A percentile compares a stretch with the other conserved stretches of the same genome.
Evolutionary conservation across 2,329 filamentous ascomycete species (phyloP).

Genomic region (Nakataea oryzae): DNA sequence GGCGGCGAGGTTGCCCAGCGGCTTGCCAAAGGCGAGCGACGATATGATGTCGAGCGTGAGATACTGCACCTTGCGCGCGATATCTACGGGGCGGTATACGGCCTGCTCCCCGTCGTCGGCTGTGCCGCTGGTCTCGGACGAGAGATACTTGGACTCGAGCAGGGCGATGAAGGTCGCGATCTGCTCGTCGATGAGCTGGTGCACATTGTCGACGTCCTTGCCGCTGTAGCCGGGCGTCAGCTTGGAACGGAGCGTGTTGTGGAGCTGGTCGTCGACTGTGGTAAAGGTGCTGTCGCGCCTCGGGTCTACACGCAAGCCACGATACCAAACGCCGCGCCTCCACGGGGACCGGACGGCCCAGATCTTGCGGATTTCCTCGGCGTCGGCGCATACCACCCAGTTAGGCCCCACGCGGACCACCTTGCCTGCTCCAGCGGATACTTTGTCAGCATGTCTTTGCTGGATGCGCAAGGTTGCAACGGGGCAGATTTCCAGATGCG

Average conservation of each 20-base stretch:
- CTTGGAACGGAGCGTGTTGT: conserved; percentile 26
- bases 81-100: conserved; percentile 17
- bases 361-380: conserved; percentile 17
- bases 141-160: conserved; percentile 19
- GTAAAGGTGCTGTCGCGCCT: conserved; percentile 39
- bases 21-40: conserved; percentile 30
- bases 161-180: conserved; percentile 32
- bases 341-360: conserved; percentile 17
- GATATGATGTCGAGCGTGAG: conserved; percentile 41
- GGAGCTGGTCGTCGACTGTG: conserved; percentile 33
- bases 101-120: neutral
- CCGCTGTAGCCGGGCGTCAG: conserved; percentile 16
- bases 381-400: conserved; percentile 18
- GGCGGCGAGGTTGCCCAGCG: conserved; percentile 29
- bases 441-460: neutral
- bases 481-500: neutral
- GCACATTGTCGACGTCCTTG: conserved; percentile 18
- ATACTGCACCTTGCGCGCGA: conserved; percentile 34
- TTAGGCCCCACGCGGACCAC: conserved; percentile 17
- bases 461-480: neutral
- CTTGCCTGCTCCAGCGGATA: conserved; percentile 9
- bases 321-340: conserved; percentile 25
- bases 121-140: neutral
- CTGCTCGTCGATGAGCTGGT: conserved; percentile 29
- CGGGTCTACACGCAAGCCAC: conserved; percentile 37